Evolutionary conservation across 306 rosid species (phyloP).

Genomic region (Sphenostylis stenocarpa): DNA sequence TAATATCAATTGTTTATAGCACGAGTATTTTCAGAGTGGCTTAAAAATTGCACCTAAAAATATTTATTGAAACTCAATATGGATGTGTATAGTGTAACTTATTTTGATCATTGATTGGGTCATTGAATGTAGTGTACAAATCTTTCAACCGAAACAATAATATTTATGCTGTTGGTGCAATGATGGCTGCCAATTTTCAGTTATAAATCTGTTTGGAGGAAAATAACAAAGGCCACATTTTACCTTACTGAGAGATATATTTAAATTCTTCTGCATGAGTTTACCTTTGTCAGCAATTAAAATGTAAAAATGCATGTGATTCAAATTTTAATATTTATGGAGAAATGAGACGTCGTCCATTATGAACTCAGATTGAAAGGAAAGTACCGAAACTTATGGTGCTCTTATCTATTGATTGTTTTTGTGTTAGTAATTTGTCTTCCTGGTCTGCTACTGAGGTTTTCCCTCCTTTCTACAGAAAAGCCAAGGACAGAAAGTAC

Average conservation of each 20-base stretch:
- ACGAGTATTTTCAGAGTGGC: background rate
- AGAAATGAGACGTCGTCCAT: background rate
- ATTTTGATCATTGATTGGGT: background rate
- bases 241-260: slow-evolving; percentile 23
- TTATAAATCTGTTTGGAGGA: background rate
- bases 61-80: background rate
- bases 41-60: background rate
- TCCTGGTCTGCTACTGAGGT: slow-evolving; percentile 6
- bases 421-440: background rate
- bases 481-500: slow-evolving; percentile 55
- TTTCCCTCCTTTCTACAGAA: slow-evolving; percentile 44
- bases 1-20: background rate
- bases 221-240: background rate
- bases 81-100: background rate
- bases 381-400: background rate
- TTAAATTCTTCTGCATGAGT: background rate
- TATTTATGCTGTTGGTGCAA: background rate
- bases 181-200: slow-evolving; percentile 3
- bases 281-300: background rate
- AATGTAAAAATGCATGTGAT: background rate
- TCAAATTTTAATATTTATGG: slow-evolving; percentile 6
- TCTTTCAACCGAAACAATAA: background rate
- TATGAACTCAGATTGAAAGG: background rate
- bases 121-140: background rate
- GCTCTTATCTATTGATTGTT: slow-evolving; percentile 13